Evolutionary conservation across 345 rosid species (phyloP).

Genomic region (Eucalyptus polyanthemos): DNA sequence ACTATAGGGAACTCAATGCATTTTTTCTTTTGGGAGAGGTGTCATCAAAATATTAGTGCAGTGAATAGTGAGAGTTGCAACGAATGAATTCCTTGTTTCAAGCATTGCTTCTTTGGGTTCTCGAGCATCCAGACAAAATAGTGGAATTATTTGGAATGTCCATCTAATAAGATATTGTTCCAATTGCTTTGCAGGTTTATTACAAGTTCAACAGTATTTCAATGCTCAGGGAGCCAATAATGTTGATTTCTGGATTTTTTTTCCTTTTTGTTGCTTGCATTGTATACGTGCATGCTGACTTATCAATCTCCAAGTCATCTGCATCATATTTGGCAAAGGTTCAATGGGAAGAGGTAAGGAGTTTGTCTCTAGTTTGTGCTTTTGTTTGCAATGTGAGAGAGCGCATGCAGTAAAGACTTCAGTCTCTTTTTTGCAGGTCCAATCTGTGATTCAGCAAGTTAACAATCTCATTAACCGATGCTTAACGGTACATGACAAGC

Average conservation of each 20-base stretch:
- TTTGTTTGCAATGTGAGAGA: neutral
- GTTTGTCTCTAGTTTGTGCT: neutral
- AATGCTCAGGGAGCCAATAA: slow-evolving; percentile 82
- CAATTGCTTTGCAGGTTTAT: slow-evolving; percentile 46
- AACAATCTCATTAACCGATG: slow-evolving; percentile 48
- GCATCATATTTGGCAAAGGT: slow-evolving; percentile 83
- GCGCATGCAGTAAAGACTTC: neutral
- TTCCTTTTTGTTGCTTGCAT: slow-evolving; percentile 64
- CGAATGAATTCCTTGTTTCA: neutral
- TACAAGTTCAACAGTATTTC: slow-evolving; percentile 75
- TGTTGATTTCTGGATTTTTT: slow-evolving; percentile 77
- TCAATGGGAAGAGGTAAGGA: slow-evolving; percentile 89
- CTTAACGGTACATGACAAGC: slow-evolving; percentile 61
- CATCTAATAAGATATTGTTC: neutral
- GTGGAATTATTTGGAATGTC: neutral
- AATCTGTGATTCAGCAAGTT: slow-evolving; percentile 55
- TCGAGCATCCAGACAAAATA: neutral
- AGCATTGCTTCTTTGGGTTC: neutral
- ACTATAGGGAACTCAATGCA: neutral
- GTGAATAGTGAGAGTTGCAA: neutral
- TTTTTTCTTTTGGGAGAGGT: neutral
- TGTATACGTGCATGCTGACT: slow-evolving; percentile 62
- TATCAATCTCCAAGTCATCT: slow-evolving; percentile 92
- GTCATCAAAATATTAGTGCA: neutral
- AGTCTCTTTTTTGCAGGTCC: slow-evolving; percentile 41